phyloP scores from a whole-genome alignment of 2,329 filamentous ascomycete genomes.

The Dendrostoma leiphaemia region DNA sequence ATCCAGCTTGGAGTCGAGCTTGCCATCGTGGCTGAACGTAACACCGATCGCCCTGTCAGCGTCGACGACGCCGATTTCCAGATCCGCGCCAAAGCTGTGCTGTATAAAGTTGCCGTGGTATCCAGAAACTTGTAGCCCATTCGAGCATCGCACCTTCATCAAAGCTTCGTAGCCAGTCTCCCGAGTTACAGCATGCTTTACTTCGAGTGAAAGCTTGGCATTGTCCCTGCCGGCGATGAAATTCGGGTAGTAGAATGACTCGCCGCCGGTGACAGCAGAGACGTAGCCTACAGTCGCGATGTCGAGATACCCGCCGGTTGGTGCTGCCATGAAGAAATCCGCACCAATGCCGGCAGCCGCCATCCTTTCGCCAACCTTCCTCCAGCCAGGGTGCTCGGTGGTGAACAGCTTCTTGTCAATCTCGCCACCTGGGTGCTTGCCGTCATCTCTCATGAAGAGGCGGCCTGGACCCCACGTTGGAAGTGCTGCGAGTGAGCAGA shows the following conservation, averaged over 20 bases:
- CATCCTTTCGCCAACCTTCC: conserved; percentile 83
- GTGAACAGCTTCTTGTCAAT: conserved; percentile 88
- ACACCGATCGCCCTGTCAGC: conserved; percentile 91
- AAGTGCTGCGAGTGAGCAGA: conserved; percentile 83
- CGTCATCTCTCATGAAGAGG: conserved; percentile 82
- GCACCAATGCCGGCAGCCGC: conserved; percentile 81
- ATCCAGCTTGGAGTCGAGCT: conserved; percentile 93
- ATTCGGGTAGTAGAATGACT: conserved; percentile 96
- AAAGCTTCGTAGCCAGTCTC: conserved; percentile 94
- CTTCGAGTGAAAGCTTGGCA: conserved; percentile 78
- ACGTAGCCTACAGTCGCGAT: conserved; percentile 89
- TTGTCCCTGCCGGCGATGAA: conserved; percentile 86
- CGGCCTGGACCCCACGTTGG: conserved; percentile 89
- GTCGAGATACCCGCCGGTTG: conserved; percentile 87
- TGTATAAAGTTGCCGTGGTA: conserved; percentile 98
- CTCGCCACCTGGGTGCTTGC: conserved; percentile 81
- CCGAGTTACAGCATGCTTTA: conserved; percentile 80
- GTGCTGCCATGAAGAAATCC: conserved; percentile 92
- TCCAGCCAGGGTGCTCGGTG: conserved; percentile 86
- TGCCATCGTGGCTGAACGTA: conserved; percentile 92
- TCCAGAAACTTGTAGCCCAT: conserved; percentile 86
- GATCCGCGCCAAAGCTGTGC: conserved; percentile 89
- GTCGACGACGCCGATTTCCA: conserved; percentile 90
- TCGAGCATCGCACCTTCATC: conserved; percentile 98
- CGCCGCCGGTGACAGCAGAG: conserved; percentile 85